These are phyloP conservation scores for Gossypium thurberi DNA, from an alignment of 345 rosid genomes.

Conservation along the genomic window DNA sequence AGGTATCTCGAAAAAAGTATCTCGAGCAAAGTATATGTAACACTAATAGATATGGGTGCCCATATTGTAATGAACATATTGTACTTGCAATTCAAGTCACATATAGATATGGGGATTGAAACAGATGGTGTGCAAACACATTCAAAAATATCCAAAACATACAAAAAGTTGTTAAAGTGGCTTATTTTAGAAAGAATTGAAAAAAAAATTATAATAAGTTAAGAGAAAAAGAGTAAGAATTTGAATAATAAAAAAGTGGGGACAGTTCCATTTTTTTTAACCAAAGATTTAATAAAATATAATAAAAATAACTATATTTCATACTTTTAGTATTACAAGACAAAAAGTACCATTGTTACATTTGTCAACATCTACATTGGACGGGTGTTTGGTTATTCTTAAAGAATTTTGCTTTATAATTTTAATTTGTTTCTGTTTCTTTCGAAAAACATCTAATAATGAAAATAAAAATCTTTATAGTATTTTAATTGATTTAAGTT, in stretches of 20 bases:
- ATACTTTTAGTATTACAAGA: constrained; percentile 11
- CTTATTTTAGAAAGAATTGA: not conserved
- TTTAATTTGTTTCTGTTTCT: not conserved
- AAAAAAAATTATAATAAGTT: not conserved
- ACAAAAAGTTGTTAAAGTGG: not conserved
- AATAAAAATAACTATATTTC: not conserved
- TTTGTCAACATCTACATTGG: constrained; percentile 23
- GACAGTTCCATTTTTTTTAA: no score
- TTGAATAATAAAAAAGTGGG: no score
- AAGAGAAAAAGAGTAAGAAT: not conserved
- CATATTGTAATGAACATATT: no score
- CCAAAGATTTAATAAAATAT: not conserved
- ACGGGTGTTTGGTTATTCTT: constrained; percentile 28
- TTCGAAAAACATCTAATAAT: not conserved
- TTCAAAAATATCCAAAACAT: no score
- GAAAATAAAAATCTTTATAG: not conserved
- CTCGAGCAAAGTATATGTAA: no score
- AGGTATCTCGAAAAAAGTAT: no score
- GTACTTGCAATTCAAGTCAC: no score
- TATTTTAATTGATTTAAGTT: not conserved
- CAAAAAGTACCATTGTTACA: constrained; percentile 25
- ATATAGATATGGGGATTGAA: no score
- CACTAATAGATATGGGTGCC: no score
- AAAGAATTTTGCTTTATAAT: not conserved
- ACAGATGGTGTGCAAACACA: no score